phyloP scores from a whole-genome alignment of 177 flowering plant species.

The Vitis hybrid region DNA sequence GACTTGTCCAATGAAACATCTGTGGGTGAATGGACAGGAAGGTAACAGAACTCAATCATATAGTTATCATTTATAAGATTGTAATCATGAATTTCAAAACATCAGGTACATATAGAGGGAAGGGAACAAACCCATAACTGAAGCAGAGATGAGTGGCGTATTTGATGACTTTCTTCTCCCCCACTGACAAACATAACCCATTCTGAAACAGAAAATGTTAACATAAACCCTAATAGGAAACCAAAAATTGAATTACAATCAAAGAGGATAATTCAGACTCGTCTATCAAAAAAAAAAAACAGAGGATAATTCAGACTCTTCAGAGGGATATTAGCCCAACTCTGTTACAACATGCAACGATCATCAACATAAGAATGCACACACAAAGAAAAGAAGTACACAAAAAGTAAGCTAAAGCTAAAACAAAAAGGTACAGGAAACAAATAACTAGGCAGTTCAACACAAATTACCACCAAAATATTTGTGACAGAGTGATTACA shows the following conservation, averaged over 20 bases:
- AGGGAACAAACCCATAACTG: conserved; percentile 45
- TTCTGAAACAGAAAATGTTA: conserved; percentile 31
- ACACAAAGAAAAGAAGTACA: no score
- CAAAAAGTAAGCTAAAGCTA: no score
- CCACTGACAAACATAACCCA: conserved; percentile 19
- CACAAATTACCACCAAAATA: no score
- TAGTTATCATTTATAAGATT: not conserved
- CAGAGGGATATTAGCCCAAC: not conserved
- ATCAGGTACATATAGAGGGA: not conserved
- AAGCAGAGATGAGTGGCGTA: conserved; percentile 24
- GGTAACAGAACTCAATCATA: not conserved
- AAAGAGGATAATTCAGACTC: not conserved
- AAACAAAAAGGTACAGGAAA: no score
- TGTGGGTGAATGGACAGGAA: conserved; percentile 9
- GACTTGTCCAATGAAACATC: conserved; percentile 38
- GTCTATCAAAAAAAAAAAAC: no score
- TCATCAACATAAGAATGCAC: no score
- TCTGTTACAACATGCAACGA: no score
- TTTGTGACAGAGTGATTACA: no score
- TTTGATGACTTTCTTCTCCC: conserved; percentile 32
- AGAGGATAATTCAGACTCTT: no score
- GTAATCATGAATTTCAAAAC: not conserved
- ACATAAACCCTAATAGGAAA: no score
- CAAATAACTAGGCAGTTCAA: no score
- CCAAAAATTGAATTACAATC: no score